phyloP scores from a whole-genome alignment of 805 yeast genomes.

The Hanseniaspora lindneri region DNA sequence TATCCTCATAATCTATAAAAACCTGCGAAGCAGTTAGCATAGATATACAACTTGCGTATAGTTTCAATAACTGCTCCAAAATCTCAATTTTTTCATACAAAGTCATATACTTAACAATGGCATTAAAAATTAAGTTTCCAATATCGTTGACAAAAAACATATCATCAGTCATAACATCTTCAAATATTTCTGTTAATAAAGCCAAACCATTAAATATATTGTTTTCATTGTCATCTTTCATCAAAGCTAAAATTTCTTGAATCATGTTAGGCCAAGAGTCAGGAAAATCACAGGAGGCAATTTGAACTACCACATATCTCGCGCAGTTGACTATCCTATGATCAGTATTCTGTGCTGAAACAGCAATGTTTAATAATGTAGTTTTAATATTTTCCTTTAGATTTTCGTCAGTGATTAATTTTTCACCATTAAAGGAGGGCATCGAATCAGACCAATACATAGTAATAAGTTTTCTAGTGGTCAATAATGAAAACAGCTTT shows the following conservation, averaged over 20 bases:
- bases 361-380: constrained; percentile 36
- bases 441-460: constrained; percentile 77
- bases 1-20: not conserved
- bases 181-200: constrained; percentile 64
- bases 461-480: constrained; percentile 57
- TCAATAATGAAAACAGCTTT: constrained; percentile 55
- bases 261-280: constrained; percentile 86
- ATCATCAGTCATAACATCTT: constrained; percentile 74
- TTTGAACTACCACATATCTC: constrained; percentile 67
- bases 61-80: not conserved
- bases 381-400: constrained; percentile 41
- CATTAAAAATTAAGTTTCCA: constrained; percentile 43
- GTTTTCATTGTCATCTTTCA: not conserved
- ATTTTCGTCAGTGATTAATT: constrained; percentile 38
- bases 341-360: constrained; percentile 34
- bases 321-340: constrained; percentile 55
- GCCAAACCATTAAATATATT: constrained; percentile 36
- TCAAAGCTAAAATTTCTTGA: constrained; percentile 26
- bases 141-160: constrained; percentile 72
- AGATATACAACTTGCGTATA: constrained; percentile 6
- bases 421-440: constrained; percentile 57
- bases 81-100: constrained; percentile 21
- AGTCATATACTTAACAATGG: constrained; percentile 36
- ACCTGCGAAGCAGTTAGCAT: not conserved
- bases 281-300: constrained; percentile 82